These are phyloP conservation scores for Schwanniomyces pseudopolymorphus DNA, from an alignment of 805 yeast species.

Conservation along the genomic window DNA sequence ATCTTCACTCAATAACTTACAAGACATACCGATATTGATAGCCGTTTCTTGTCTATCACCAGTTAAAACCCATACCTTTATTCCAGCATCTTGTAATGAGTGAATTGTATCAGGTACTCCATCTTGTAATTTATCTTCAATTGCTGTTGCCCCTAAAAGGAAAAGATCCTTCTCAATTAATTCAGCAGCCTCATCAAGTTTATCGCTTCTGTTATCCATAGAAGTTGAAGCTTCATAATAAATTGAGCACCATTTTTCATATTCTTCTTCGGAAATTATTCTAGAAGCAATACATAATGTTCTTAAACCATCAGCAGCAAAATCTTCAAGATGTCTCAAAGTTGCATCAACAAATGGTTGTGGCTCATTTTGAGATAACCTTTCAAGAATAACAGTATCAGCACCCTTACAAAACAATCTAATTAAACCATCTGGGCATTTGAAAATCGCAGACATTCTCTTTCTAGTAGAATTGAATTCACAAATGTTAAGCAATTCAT, in stretches of 20 bases:
- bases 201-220: conserved; percentile 67
- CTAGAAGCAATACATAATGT: conserved; percentile 91
- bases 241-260: conserved; percentile 60
- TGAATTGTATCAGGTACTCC: conserved; percentile 98
- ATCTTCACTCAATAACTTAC: conserved; percentile 89
- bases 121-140: conserved; percentile 95
- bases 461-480: conserved; percentile 97
- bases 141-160: conserved; percentile 94
- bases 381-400: conserved; percentile 89
- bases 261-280: conserved; percentile 77
- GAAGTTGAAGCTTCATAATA: conserved; percentile 84
- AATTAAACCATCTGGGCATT: conserved; percentile 92
- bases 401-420: conserved; percentile 95
- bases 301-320: conserved; percentile 94
- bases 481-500: conserved; percentile 84
- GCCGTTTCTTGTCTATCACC: conserved; percentile 99
- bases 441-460: conserved; percentile 93
- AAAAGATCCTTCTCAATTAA: conserved; percentile 76
- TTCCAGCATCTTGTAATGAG: conserved; percentile 93
- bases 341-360: conserved; percentile 86
- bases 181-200: conserved; percentile 87
- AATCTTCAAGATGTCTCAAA: conserved; percentile 85
- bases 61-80: conserved; percentile 95
- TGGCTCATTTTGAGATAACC: conserved; percentile 57
- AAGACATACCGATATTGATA: conserved; percentile 96